Evolutionary conservation across 306 rosid genomes (phyloP).

Genomic region (Ceratonia siliqua): DNA sequence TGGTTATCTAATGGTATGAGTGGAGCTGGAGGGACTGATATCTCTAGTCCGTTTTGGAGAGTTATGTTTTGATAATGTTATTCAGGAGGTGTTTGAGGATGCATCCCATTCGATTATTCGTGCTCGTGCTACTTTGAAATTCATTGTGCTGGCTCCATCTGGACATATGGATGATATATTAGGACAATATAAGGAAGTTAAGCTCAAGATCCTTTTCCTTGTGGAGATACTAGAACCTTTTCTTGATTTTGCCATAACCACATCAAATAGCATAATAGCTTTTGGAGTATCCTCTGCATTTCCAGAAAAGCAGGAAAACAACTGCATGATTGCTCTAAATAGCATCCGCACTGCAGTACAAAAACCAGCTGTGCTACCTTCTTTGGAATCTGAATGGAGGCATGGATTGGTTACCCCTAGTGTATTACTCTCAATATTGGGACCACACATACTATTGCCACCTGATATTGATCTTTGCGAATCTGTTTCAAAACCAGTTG

Average conservation of each 20-base stretch:
- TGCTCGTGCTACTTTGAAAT: too few relatives aligned
- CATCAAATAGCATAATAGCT: slow-evolving; percentile 68
- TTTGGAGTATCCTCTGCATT: slow-evolving; percentile 75
- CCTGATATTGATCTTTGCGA: slow-evolving; percentile 80
- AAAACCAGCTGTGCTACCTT: slow-evolving; percentile 83
- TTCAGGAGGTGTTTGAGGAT: too few relatives aligned
- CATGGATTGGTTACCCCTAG: slow-evolving; percentile 86
- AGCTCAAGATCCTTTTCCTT: slow-evolving; percentile 83
- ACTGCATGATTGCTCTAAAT: slow-evolving; percentile 71
- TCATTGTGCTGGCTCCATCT: too few relatives aligned
- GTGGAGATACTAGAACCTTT: slow-evolving; percentile 94
- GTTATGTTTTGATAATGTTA: too few relatives aligned
- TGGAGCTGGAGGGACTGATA: too few relatives aligned
- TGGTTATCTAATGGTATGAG: too few relatives aligned
- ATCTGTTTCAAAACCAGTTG: slow-evolving; percentile 48
- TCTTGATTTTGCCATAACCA: slow-evolving; percentile 83
- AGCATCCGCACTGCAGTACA: slow-evolving; percentile 79
- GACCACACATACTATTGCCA: slow-evolving; percentile 87
- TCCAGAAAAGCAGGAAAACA: slow-evolving; percentile 69
- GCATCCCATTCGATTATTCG: too few relatives aligned
- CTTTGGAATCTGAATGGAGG: slow-evolving; percentile 95
- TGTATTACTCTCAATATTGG: slow-evolving; percentile 84
- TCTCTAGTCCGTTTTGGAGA: too few relatives aligned
- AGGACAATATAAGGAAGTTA: too few relatives aligned
- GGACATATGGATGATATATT: too few relatives aligned